A percentile compares a stretch with the other conserved stretches of the same genome.
phyloP scores from a whole-genome alignment of 495 filamentous ascomycete species.

The Trichoderma parareesei region DNA sequence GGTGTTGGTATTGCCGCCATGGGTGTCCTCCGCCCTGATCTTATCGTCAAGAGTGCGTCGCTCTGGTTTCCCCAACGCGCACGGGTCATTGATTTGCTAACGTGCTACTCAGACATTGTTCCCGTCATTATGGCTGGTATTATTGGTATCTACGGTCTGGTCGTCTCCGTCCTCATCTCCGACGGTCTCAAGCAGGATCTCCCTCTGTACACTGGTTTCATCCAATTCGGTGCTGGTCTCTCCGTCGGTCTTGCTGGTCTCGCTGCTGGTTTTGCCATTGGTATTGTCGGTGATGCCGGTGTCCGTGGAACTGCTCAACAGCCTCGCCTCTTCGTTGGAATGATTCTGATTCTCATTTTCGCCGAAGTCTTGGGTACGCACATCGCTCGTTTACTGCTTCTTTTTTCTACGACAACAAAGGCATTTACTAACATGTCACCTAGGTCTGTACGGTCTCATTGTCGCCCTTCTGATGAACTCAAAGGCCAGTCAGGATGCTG shows the following conservation, averaged over 20 bases:
- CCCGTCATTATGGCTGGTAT: conserved; percentile 99
- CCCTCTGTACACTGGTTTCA: conserved; percentile 84
- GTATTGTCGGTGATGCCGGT: conserved; percentile 98
- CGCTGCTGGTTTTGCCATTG: conserved; percentile 97
- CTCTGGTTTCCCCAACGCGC: conserved; percentile 11
- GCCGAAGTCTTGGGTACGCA: conserved; percentile 91
- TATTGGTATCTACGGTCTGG: conserved; percentile 99
- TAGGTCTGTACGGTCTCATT: conserved; percentile 95
- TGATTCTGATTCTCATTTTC: conserved; percentile 99
- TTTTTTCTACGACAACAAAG: background rate
- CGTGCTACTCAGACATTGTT: conserved; percentile 67
- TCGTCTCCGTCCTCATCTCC: conserved; percentile 97
- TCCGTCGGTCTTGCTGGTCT: conserved; percentile 94
- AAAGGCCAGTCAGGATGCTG: conserved; percentile 49
- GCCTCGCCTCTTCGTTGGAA: conserved; percentile 95
- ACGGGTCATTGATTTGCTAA: conserved; percentile 17
- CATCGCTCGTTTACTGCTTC: background rate
- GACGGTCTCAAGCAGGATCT: conserved; percentile 76
- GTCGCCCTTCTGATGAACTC: conserved; percentile 99
- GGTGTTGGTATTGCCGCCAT: conserved; percentile 97
- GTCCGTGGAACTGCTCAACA: conserved; percentile 97
- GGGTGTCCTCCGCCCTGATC: conserved; percentile 93
- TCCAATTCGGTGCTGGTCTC: conserved; percentile 94
- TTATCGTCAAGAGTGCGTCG: conserved; percentile 96
- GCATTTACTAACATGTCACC: background rate